phyloP scores from a whole-genome alignment of 768 basidiomycete genomes.

The Suillus cothurnatus region DNA sequence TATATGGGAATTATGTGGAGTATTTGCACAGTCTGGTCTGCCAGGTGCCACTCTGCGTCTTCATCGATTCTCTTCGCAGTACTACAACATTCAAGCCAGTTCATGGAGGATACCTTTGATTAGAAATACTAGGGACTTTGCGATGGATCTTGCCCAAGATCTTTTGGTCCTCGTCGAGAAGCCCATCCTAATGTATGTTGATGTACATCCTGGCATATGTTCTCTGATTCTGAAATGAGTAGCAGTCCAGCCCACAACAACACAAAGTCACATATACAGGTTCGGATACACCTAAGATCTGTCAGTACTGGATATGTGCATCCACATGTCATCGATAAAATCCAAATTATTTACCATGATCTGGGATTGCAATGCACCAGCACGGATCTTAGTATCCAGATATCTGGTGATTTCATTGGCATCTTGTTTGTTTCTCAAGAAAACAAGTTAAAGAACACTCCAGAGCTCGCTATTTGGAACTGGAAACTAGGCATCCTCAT shows the following conservation, averaged over 20 bases:
- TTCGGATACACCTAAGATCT: background rate
- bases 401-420: background rate
- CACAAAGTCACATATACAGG: background rate
- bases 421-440: background rate
- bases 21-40: background rate
- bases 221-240: background rate
- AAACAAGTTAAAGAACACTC: too few species aligned
- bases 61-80: background rate
- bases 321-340: background rate
- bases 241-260: background rate
- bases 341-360: background rate
- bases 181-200: background rate
- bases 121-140: background rate
- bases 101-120: background rate
- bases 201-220: too few species aligned
- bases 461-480: background rate
- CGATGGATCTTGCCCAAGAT: background rate
- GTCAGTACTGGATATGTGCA: background rate
- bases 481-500: background rate
- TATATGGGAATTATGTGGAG: background rate
- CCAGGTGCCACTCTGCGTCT: background rate
- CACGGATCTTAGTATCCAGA: background rate
- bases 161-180: background rate
- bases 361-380: background rate
- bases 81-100: background rate